Evolutionary conservation across 495 filamentous ascomycete species (phyloP).

Genomic region (Penicillium argentinense): DNA sequence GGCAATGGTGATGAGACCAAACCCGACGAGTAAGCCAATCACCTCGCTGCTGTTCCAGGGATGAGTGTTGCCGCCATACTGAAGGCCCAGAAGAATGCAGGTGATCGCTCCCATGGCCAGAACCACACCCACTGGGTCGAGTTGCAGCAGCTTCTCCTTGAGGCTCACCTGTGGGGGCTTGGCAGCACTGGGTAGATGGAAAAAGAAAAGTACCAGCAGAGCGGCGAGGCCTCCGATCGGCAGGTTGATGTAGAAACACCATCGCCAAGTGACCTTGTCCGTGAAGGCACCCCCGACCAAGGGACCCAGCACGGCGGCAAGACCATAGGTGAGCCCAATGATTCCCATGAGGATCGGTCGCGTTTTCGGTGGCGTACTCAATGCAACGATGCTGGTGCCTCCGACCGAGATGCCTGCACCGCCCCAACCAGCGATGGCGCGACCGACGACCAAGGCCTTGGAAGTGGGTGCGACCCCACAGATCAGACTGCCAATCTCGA

Average conservation of each 20-base stretch:
- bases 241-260: slow-evolving; percentile 54
- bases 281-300: slow-evolving; percentile 31
- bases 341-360: slow-evolving; percentile 49
- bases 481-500: slow-evolving; percentile 33
- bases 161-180: slow-evolving; percentile 14
- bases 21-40: slow-evolving; percentile 48
- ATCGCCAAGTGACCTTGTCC: slow-evolving; percentile 25
- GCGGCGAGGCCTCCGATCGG: slow-evolving; percentile 46
- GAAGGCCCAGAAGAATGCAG: slow-evolving; percentile 60
- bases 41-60: slow-evolving; percentile 49
- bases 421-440: slow-evolving; percentile 75
- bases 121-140: slow-evolving; percentile 49
- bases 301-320: slow-evolving; percentile 46
- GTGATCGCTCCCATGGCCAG: slow-evolving; percentile 55
- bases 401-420: slow-evolving; percentile 22
- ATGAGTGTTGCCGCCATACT: slow-evolving; percentile 60
- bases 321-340: slow-evolving; percentile 44
- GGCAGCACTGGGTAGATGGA: slow-evolving; percentile 29
- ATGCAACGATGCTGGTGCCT: slow-evolving; percentile 36
- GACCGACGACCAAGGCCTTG: slow-evolving; percentile 62
- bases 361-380: slow-evolving; percentile 41
- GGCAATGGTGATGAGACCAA: slow-evolving; percentile 21
- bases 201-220: slow-evolving; percentile 41
- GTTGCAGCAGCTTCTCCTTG: slow-evolving; percentile 31
- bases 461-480: slow-evolving; percentile 23